phyloP scores from a whole-genome alignment of 2,329 filamentous ascomycete genomes.

The Hymenotorrendiella dingleyae region DNA sequence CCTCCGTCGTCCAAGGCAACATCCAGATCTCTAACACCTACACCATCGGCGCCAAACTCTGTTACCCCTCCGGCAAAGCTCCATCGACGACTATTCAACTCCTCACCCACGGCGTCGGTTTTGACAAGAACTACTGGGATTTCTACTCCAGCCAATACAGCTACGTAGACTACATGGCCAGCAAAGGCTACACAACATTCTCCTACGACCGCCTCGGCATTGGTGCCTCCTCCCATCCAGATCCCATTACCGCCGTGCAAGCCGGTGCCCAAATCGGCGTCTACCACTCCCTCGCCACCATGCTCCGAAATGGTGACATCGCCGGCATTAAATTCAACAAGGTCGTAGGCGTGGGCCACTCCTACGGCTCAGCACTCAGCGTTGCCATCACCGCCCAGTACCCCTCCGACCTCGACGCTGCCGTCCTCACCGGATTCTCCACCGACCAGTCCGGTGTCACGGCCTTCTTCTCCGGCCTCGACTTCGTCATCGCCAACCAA shows the following conservation, averaged over 20 bases:
- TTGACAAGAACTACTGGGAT: constrained; percentile 15
- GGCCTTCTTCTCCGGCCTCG: constrained; percentile 4
- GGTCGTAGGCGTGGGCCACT: constrained; percentile 12
- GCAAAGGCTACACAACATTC: constrained; percentile 11
- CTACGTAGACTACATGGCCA: constrained; percentile 5
- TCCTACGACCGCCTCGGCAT: constrained; percentile 16
- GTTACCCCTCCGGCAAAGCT: background rate
- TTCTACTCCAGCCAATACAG: constrained; percentile 10
- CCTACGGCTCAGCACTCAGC: constrained; percentile 8
- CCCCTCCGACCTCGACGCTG: constrained; percentile 7
- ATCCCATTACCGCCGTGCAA: constrained; percentile 15
- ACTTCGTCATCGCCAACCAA: constrained; percentile 6
- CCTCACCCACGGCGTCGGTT: constrained; percentile 14
- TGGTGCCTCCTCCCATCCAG: constrained; percentile 8
- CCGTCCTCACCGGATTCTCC: constrained; percentile 9
- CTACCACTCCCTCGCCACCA: constrained; percentile 3
- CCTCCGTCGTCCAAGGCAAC: background rate
- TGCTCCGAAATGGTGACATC: constrained; percentile 3
- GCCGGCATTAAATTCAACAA: constrained; percentile 1
- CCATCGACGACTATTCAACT: constrained; percentile 4
- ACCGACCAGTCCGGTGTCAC: constrained; percentile 1
- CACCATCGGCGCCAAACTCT: constrained; percentile 7
- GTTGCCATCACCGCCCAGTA: constrained; percentile 7
- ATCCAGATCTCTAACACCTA: constrained; percentile 1
- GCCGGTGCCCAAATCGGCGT: constrained; percentile 6